A percentile compares a stretch with the other conserved stretches of the same genome.
Conservation (phyloP, 1,139 yeast genomes). For the Candida sp. region DNA sequence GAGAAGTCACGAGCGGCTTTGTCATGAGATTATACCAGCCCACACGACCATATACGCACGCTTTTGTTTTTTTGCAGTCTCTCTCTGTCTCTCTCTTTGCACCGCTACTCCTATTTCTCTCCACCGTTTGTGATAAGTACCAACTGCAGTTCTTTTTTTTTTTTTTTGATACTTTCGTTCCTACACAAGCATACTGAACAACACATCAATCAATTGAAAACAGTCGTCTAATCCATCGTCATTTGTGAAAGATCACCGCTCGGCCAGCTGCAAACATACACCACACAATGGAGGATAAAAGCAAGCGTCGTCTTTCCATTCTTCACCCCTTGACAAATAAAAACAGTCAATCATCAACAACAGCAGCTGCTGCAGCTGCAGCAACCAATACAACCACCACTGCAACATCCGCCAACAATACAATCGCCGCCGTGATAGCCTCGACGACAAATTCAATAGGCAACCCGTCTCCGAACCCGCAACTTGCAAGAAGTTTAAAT, state of each 20-base stretch:
- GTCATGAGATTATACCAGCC: background rate
- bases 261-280: background rate
- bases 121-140: background rate
- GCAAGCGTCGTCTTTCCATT: slow-evolving; percentile 2
- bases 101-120: background rate
- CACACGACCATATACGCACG: background rate
- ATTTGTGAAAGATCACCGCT: background rate
- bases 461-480: background rate
- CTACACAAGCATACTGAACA: background rate
- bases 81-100: background rate
- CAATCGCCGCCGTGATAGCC: background rate
- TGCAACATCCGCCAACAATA: background rate
- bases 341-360: background rate
- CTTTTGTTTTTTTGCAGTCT: background rate
- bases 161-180: background rate
- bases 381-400: background rate
- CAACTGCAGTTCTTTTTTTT: background rate
- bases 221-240: background rate
- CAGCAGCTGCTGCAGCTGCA: background rate
- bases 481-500: background rate
- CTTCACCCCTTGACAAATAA: slow-evolving; percentile 2
- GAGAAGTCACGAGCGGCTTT: background rate
- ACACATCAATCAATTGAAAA: background rate
- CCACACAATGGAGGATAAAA: slow-evolving; percentile 3
- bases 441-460: background rate